Percentiles rank a stretch among this genome's conserved stretches.
phyloP scores from a whole-genome alignment of 176 grass and related monocot genomes.

The Tuctoria greenei region DNA sequence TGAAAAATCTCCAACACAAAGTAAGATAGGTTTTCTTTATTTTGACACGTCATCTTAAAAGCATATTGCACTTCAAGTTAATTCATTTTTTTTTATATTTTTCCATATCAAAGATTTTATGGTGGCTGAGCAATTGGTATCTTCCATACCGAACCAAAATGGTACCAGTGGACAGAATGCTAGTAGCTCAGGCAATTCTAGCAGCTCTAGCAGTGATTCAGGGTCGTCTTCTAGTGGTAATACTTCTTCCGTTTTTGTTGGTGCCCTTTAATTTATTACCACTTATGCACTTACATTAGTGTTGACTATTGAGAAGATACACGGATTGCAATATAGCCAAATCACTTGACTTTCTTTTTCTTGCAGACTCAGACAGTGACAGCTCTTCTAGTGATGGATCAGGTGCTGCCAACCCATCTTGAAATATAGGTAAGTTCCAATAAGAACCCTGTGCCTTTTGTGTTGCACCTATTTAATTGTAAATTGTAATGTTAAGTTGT shows the following conservation, averaged over 20 bases:
- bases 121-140: constrained; percentile 18
- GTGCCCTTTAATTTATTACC: constrained; percentile 5
- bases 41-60: constrained; percentile 11
- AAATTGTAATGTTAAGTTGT: too few species aligned
- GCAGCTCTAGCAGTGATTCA: constrained; percentile 91
- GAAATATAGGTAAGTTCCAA: constrained; percentile 38
- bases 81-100: neutral
- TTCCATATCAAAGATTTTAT: constrained; percentile 17
- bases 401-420: constrained; percentile 55
- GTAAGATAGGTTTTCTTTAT: constrained; percentile 23
- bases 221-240: constrained; percentile 91
- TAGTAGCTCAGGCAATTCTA: constrained; percentile 76
- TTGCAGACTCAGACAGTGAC: constrained; percentile 90
- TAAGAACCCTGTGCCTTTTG: neutral
- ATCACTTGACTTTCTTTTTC: constrained; percentile 20
- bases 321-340: neutral
- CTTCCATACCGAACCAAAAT: constrained; percentile 44
- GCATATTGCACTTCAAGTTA: constrained; percentile 15
- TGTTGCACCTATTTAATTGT: neutral
- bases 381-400: constrained; percentile 86
- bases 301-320: neutral
- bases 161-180: constrained; percentile 56
- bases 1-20: constrained; percentile 45
- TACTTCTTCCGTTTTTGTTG: neutral
- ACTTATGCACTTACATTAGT: neutral